Base-by-base conservation (phyloP, 176 grass and related monocot genomes). In the Bromus sterilis region DNA sequence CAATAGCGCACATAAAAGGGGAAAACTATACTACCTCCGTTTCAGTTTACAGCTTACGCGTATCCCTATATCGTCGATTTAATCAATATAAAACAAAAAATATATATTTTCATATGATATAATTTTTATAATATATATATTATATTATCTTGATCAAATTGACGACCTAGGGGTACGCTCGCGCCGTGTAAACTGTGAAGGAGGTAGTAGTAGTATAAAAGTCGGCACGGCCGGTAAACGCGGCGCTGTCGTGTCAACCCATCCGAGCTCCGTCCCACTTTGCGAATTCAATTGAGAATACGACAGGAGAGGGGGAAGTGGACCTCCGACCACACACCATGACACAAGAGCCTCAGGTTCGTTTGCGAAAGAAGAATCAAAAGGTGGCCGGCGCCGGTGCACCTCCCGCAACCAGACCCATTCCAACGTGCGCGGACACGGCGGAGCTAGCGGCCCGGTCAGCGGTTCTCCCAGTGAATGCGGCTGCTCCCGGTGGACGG, bases 341-440 rank as follows among this genome's bases (percentile, higher is more conserved):
- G 57, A 34, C 55, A 16, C 65, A 39, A 44, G 39, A 16, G 70
- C n/a, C 46, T 21, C 21, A 29, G 83, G 41, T 72, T 51, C 21
- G 2, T n/a, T n/a, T n/a, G n/a, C n/a, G 28, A 20, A 35, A 3
- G 34, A 40, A 12, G 14, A 20, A 79, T 28, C 66, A 57, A 70
- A 70, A 31, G 79, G 32, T 75, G 35, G 65, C 34, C 79, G 9
- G 28, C 29, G 63, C 75, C 75, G 81, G 75, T 77, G 86, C 80
- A 78, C 80, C 80, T 11, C 9, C 32, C 31, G 0, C 21, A 34
- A 21, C 23, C 67, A 70, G 39, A 71, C 67, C 24, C 7, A 21
- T 6, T 60, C 69, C 59, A 43, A 10, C 65, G 37, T 16, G n/a
- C 11, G 1, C 31, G 62, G 62, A 59, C 42, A 77, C 64, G 64